Percentiles rank a stretch among this genome's conserved stretches.
Evolutionary conservation across 2,329 filamentous ascomycete genomes (phyloP).

Genomic region (Didymella keratinophila): DNA sequence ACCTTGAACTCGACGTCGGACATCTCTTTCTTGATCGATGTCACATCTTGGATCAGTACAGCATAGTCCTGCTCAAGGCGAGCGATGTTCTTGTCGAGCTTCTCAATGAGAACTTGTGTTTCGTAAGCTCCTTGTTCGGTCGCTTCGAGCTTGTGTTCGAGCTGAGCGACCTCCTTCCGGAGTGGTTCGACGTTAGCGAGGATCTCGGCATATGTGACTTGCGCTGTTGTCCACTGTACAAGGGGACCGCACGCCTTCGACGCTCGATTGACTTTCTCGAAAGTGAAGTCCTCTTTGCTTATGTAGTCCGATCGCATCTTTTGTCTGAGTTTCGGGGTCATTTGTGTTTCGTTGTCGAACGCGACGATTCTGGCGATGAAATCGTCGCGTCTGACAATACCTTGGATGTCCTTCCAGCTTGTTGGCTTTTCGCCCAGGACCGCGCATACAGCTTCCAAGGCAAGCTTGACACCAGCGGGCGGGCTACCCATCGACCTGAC

Average conservation of each 20-base stretch:
- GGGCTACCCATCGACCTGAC: constrained; percentile 96
- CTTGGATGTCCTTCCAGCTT: constrained; percentile 91
- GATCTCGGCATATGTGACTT: constrained; percentile 98
- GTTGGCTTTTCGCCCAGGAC: constrained; percentile 88
- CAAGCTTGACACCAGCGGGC: constrained; percentile 86
- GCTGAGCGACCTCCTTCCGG: constrained; percentile 83
- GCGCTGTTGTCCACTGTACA: constrained; percentile 95
- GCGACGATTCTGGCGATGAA: constrained; percentile 98
- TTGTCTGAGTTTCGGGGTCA: constrained; percentile 81
- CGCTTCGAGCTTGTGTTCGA: constrained; percentile 87
- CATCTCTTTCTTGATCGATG: constrained; percentile 98
- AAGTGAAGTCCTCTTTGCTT: constrained; percentile 93
- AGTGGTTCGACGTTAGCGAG: constrained; percentile 91
- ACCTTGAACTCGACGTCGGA: constrained; percentile 96
- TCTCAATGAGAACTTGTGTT: constrained; percentile 84
- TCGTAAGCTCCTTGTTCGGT: constrained; percentile 94
- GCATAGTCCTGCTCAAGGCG: constrained; percentile 97
- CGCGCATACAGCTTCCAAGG: constrained; percentile 95
- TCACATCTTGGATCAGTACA: constrained; percentile 92
- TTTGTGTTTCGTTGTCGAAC: constrained; percentile 93
- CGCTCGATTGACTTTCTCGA: constrained; percentile 93
- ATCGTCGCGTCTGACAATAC: constrained; percentile 87
- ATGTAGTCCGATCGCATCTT: constrained; percentile 95
- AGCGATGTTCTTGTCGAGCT: constrained; percentile 87
- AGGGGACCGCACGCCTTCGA: constrained; percentile 96